phyloP scores from a whole-genome alignment of 208 protist species.

The Leishmania lainsoni region DNA sequence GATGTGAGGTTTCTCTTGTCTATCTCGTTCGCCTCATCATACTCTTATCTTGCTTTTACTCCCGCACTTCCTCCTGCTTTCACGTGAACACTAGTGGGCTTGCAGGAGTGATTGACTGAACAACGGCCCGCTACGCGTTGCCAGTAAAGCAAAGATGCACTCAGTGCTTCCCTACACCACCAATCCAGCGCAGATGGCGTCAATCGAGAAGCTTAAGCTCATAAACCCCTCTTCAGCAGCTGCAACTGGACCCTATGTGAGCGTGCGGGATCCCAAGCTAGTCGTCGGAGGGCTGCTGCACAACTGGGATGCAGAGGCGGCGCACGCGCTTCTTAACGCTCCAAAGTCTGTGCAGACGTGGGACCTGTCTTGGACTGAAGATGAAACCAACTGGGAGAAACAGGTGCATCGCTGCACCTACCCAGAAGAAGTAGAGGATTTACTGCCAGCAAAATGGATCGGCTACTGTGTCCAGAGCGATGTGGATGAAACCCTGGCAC shows the following conservation, averaged over 20 bases:
- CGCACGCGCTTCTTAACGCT: slow-evolving; percentile 52
- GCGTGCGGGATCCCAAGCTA: slow-evolving; percentile 57
- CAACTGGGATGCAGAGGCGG: slow-evolving; percentile 84
- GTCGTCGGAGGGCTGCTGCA: slow-evolving; percentile 76
- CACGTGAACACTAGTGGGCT: background rate
- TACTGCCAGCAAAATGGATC: slow-evolving; percentile 88
- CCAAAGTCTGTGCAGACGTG: slow-evolving; percentile 72
- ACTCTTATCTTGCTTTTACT: background rate
- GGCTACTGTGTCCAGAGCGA: slow-evolving; percentile 83
- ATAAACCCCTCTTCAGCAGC: slow-evolving; percentile 71
- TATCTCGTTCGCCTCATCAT: background rate
- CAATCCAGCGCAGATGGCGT: slow-evolving; percentile 76
- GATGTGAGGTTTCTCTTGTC: background rate
- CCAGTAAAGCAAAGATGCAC: slow-evolving; percentile 48
- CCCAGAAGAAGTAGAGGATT: slow-evolving; percentile 87
- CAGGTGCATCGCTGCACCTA: slow-evolving; percentile 71
- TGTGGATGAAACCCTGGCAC: slow-evolving; percentile 86
- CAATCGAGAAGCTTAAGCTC: slow-evolving; percentile 78
- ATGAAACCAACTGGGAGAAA: slow-evolving; percentile 80
- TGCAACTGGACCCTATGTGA: slow-evolving; percentile 69
- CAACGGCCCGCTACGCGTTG: background rate
- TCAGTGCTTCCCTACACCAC: slow-evolving; percentile 86
- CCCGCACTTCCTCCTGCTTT: background rate
- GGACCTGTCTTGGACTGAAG: slow-evolving; percentile 80
- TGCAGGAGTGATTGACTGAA: background rate